Percentiles rank a stretch among this genome's conserved stretches.
These are phyloP conservation scores for Scutellaria baicalensis DNA, from an alignment of 257 asterid genomes.

Conservation along the genomic window DNA sequence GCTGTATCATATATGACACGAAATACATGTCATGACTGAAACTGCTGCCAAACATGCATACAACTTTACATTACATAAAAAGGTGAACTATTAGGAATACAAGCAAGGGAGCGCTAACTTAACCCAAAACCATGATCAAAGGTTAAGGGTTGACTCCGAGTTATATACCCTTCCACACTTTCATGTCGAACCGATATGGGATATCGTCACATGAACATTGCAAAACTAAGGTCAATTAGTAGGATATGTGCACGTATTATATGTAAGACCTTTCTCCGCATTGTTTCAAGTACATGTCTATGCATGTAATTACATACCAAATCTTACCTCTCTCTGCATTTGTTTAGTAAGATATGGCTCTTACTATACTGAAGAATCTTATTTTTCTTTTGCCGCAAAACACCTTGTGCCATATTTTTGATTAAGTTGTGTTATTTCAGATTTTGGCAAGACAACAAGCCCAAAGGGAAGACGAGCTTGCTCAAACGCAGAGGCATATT, in stretches of 20 bases:
- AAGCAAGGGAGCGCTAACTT: too few relatives aligned
- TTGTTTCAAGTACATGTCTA: neutral
- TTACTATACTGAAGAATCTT: neutral
- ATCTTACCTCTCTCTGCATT: too few relatives aligned
- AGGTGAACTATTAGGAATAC: too few relatives aligned
- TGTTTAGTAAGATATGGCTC: neutral
- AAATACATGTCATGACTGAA: neutral
- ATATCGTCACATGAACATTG: too few relatives aligned
- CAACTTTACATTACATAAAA: neutral
- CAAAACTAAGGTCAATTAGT: neutral
- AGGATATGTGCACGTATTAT: neutral
- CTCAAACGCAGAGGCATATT: conserved; percentile 95
- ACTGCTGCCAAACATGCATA: neutral
- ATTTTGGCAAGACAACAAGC: conserved; percentile 99
- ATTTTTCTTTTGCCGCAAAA: neutral
- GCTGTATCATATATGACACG: neutral
- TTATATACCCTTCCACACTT: too few relatives aligned
- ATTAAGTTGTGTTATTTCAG: conserved; percentile 40
- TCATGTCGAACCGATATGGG: too few relatives aligned
- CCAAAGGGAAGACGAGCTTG: conserved; percentile 98
- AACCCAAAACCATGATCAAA: too few relatives aligned
- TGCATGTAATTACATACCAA: neutral
- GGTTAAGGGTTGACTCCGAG: too few relatives aligned
- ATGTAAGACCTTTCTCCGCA: neutral
- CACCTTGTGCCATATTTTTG: conserved; percentile 1